Evolutionary conservation across 2,329 filamentous ascomycete species (phyloP).

Genomic region (Chaetomium sp.): DNA sequence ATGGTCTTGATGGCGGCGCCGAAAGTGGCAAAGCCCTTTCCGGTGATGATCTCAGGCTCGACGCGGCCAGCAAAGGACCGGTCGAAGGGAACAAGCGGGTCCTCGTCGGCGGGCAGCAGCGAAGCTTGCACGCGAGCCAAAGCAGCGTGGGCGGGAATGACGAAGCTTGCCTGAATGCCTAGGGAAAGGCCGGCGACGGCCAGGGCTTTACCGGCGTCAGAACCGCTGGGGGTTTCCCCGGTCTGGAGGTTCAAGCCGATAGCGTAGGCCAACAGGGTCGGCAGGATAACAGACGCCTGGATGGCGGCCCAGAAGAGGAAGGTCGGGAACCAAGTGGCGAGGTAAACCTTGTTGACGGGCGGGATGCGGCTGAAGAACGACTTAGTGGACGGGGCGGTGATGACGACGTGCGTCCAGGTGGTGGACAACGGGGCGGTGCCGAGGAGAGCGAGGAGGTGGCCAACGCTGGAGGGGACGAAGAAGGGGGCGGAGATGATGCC

Average conservation of each 20-base stretch:
- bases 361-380: conserved; percentile 66
- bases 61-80: conserved; percentile 74
- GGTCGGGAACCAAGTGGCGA: conserved; percentile 63
- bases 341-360: conserved; percentile 55
- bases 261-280: conserved; percentile 39
- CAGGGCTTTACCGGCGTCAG: conserved; percentile 41
- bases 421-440: conserved; percentile 62
- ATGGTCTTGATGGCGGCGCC: conserved; percentile 76
- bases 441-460: conserved; percentile 49
- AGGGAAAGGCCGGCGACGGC: conserved; percentile 41
- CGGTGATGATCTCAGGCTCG: conserved; percentile 66
- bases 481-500: conserved; percentile 32
- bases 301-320: conserved; percentile 54
- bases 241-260: conserved; percentile 39
- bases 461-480: conserved; percentile 32
- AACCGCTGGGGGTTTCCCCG: conserved; percentile 37
- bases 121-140: conserved; percentile 82
- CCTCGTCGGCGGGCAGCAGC: conserved; percentile 71
- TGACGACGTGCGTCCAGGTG: conserved; percentile 80
- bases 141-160: conserved; percentile 70
- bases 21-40: conserved; percentile 63
- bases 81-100: conserved; percentile 86
- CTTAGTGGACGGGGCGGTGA: conserved; percentile 59
- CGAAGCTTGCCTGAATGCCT: conserved; percentile 52
- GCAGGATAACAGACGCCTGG: conserved; percentile 43